These are phyloP conservation scores for Leucogyrophana mollusca DNA, from an alignment of 768 basidiomycete genomes.

Conservation along the genomic window DNA sequence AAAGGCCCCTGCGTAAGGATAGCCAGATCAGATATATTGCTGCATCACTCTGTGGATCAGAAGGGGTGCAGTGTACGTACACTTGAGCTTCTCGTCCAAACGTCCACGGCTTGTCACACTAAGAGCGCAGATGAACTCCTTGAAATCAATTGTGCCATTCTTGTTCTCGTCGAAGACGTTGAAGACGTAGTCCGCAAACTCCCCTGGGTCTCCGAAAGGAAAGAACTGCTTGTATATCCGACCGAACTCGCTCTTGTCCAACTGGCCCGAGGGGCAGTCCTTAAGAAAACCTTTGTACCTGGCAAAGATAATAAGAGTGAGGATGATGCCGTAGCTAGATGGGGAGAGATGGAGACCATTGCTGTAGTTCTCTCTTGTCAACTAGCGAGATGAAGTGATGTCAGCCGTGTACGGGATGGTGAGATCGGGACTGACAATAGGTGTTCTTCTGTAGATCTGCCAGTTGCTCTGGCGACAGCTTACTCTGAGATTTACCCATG, in stretches of 20 bases:
- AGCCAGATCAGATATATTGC: slow-evolving; percentile 16
- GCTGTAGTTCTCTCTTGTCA: slow-evolving; percentile 95
- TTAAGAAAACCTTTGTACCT: slow-evolving; percentile 99
- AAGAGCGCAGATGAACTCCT: slow-evolving; percentile 98
- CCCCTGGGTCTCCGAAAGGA: slow-evolving; percentile 95
- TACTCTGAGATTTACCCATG: slow-evolving; percentile 98
- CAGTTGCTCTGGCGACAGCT: slow-evolving; percentile 92
- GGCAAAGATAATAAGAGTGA: slow-evolving; percentile 8
- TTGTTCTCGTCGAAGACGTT: slow-evolving; percentile 95
- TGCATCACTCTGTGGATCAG: neutral
- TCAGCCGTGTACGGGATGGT: slow-evolving; percentile 10
- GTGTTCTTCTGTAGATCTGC: slow-evolving; percentile 96
- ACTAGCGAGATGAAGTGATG: slow-evolving; percentile 45
- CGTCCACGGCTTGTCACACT: slow-evolving; percentile 92
- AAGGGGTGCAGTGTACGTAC: slow-evolving; percentile 46
- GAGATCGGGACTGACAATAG: slow-evolving; percentile 65
- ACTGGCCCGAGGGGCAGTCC: slow-evolving; percentile 95
- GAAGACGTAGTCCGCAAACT: slow-evolving; percentile 98
- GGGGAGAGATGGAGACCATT: slow-evolving; percentile 58
- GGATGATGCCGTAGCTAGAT: slow-evolving; percentile 7
- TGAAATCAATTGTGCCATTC: slow-evolving; percentile 98
- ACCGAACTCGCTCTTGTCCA: slow-evolving; percentile 94
- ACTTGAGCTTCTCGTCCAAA: slow-evolving; percentile 97
- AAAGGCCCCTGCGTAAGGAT: slow-evolving; percentile 83
- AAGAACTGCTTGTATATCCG: slow-evolving; percentile 99